Evolutionary conservation across 2,329 filamentous ascomycete species (phyloP), one percentile per base, ranked within the genome.

Genomic region (Fusarium vanettenii): DNA sequence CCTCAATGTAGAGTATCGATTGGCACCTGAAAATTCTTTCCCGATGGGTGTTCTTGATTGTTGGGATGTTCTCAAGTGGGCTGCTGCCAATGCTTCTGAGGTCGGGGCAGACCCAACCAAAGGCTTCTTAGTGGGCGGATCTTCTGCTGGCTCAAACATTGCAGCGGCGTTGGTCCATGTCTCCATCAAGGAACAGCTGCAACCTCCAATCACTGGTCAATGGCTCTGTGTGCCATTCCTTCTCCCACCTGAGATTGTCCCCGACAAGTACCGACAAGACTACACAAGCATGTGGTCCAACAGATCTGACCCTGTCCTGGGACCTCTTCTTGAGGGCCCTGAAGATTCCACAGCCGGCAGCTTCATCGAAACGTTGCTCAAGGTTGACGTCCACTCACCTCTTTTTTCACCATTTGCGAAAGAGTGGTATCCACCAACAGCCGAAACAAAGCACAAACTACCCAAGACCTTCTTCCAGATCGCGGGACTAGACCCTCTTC

Each of bases 61-160:
- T 22, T 59, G 62, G 50, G 62, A 65, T 48, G 31, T 27, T 16
- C 37, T 65, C 35, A 65, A 37, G 22, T 65, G 62, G 62, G 62
- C 62, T n/a, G 62, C 33, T 14, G 39, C 10, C 16, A 59, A 59
- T 20, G 52, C 52, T 59, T 37, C 62, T 37, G 3, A 18, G 35
- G 6, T 59, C 6, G 55, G 55, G 1, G 55, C 55, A 59, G 55
- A 59, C 55, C 55, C 55, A n/a, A n/a, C 14, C 6, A 25, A 37
- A 1, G 55, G 55, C 10, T 37, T 59, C 10, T 1, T 59, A 1
- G 55, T 59, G 1, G 55, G 55, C 6, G 55, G 55, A 59, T 59
- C 55, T 11, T 59, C 55, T n/a, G 55, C 33, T 13, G 55, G 55
- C 22, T 59, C 55, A 41, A 59, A 59, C 16, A 59, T 59, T 27